Evolutionary conservation across 2,329 filamentous ascomycete species (phyloP).

Genomic region (Fusarium drepaniforme): DNA sequence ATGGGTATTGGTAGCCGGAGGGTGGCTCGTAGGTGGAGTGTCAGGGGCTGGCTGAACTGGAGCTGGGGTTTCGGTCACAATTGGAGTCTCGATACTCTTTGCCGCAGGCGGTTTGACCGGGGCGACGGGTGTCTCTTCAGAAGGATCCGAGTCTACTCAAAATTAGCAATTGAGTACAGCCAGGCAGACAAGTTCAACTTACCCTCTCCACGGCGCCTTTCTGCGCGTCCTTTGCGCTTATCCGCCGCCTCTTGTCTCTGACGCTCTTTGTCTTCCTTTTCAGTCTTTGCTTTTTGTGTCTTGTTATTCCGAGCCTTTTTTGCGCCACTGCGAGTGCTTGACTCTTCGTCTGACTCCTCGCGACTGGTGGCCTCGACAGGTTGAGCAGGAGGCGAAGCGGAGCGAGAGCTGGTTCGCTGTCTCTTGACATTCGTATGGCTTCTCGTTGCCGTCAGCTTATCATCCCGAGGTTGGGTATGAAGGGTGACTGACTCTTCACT

Average conservation of each 20-base stretch:
- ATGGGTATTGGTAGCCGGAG: conserved; percentile 60
- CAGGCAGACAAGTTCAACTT: conserved; percentile 40
- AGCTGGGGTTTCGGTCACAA: conserved; percentile 43
- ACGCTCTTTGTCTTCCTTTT: conserved; percentile 80
- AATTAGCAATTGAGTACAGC: conserved; percentile 23
- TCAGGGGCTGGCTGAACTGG: conserved; percentile 48
- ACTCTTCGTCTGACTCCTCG: conserved; percentile 81
- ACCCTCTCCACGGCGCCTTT: conserved; percentile 87
- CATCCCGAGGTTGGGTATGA: conserved; percentile 29
- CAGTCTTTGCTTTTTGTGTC: conserved; percentile 71
- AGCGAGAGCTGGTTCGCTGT: conserved; percentile 84
- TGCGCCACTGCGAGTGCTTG: conserved; percentile 60
- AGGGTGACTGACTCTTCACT: conserved; percentile 86
- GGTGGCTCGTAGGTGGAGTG: conserved; percentile 59
- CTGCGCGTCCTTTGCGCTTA: conserved; percentile 85
- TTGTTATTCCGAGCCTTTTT: conserved; percentile 74
- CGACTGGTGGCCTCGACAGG: conserved; percentile 61
- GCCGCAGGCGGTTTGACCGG: conserved; percentile 43
- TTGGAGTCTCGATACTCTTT: conserved; percentile 49
- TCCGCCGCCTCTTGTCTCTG: conserved; percentile 80
- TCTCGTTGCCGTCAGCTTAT: conserved; percentile 59
- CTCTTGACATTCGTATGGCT: conserved; percentile 80
- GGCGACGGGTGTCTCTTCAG: conserved; percentile 73
- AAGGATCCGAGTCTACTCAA: conserved; percentile 75
- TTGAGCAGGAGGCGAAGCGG: conserved; percentile 67